A percentile compares a stretch with the other conserved stretches of the same genome.
phyloP scores from a whole-genome alignment of 176 grass and related monocot genomes.

The Rhipidocladum racemiflorum region DNA sequence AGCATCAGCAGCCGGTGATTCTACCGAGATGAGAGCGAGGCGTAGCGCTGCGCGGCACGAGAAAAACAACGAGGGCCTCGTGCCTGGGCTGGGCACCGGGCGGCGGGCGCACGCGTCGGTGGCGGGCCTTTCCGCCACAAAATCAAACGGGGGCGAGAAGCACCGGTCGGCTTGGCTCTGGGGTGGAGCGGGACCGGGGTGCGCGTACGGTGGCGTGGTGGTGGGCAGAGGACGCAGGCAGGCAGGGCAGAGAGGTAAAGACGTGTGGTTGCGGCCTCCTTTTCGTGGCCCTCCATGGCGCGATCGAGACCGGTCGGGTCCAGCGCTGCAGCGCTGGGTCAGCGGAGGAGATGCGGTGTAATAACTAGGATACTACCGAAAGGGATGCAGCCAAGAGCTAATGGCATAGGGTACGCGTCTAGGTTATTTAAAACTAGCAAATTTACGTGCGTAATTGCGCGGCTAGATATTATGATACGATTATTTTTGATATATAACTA shows the following conservation, averaged over 20 bases:
- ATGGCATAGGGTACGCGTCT: too few relatives aligned
- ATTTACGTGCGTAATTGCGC: too few relatives aligned
- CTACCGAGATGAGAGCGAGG: not conserved
- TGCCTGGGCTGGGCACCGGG: too few relatives aligned
- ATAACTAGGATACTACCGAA: not conserved
- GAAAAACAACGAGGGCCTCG: not conserved
- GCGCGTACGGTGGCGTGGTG: not conserved
- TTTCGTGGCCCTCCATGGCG: not conserved
- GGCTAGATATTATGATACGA: too few relatives aligned
- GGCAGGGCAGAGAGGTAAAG: not conserved
- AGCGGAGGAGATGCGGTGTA: not conserved
- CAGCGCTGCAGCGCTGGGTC: not conserved
- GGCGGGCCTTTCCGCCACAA: conserved; percentile 4
- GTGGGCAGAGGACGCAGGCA: not conserved
- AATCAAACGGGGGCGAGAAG: not conserved
- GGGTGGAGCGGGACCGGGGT: not conserved
- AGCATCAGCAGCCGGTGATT: too few relatives aligned
- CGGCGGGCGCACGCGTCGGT: not conserved
- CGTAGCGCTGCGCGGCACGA: not conserved
- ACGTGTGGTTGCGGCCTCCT: not conserved
- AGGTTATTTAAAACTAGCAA: too few relatives aligned
- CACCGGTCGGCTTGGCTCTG: not conserved
- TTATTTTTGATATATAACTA: too few relatives aligned
- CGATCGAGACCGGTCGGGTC: not conserved
- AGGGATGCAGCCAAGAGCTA: too few relatives aligned